A percentile compares a stretch with the other conserved stretches of the same genome.
Conservation (phyloP, 2,329 filamentous ascomycete genomes). For the Sclerotinia borealis region DNA sequence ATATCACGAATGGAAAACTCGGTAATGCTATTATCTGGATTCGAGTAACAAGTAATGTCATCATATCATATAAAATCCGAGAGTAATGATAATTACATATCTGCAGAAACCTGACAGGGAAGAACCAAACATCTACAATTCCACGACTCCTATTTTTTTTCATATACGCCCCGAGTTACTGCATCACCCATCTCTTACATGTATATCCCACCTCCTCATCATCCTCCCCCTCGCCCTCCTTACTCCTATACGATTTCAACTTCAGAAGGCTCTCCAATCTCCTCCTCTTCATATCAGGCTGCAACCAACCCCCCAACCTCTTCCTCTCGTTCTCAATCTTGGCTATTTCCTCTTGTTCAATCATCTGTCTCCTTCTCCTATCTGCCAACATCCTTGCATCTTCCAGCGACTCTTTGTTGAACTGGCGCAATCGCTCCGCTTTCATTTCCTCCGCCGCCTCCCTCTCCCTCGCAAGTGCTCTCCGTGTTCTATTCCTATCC, state of each 20-base stretch:
- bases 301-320: not conserved
- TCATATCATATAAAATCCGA: too few relatives aligned
- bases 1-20: too few relatives aligned
- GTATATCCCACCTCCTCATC: too few relatives aligned
- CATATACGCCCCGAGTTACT: not conserved
- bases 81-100: too few relatives aligned
- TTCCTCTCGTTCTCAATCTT: not conserved
- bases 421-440: not conserved
- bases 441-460: not conserved
- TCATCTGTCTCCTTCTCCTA: not conserved
- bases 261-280: not conserved
- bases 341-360: not conserved
- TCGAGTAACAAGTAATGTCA: too few relatives aligned
- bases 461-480: not conserved
- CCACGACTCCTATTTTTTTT: too few relatives aligned
- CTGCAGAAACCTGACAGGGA: too few relatives aligned
- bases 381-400: too few relatives aligned
- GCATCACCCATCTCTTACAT: not conserved
- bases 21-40: too few relatives aligned
- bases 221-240: not conserved
- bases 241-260: too few relatives aligned
- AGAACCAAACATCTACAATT: too few relatives aligned
- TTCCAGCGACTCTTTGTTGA: too few relatives aligned
- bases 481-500: not conserved
- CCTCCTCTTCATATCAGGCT: not conserved